A percentile compares a stretch with the other conserved stretches of the same genome.
Evolutionary conservation across 345 rosid species (phyloP).

Genomic region (Carallia pectinifolia): DNA sequence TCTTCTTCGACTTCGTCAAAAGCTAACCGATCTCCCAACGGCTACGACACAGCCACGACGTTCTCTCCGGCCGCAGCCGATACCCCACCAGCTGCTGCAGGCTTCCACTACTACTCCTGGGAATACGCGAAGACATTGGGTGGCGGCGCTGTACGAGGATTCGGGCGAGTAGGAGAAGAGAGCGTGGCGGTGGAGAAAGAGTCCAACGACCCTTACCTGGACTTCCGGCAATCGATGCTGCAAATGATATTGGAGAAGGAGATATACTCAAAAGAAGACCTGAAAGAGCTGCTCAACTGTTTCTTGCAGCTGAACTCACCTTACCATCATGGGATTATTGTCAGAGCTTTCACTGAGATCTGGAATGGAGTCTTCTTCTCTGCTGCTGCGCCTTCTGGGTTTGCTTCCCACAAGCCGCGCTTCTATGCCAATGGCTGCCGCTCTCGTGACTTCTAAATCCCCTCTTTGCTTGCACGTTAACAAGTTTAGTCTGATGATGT

Average conservation of each 20-base stretch:
- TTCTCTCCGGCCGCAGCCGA: conserved; percentile 31
- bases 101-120: conserved; percentile 13
- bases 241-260: conserved; percentile 92
- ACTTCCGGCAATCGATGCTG: conserved; percentile 88
- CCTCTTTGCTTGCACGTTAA: not conserved
- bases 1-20: conserved; percentile 29
- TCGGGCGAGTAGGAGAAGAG: conserved; percentile 53
- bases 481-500: not conserved
- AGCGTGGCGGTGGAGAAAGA: conserved; percentile 90
- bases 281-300: conserved; percentile 75
- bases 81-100: conserved; percentile 7
- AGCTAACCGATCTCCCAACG: conserved; percentile 6
- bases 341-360: conserved; percentile 87
- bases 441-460: conserved; percentile 26
- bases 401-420: not conserved
- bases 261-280: conserved; percentile 76
- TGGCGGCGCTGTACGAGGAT: conserved; percentile 36
- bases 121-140: conserved; percentile 13
- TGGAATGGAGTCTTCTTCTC: conserved; percentile 78
- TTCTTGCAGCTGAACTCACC: conserved; percentile 84
- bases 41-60: conserved; percentile 23
- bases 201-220: conserved; percentile 89
- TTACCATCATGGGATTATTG: conserved; percentile 70
- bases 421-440: not conserved
- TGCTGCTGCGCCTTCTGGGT: not conserved